Conservation (phyloP, 176 grass and related monocot genomes). For the Musa beccarii region DNA sequence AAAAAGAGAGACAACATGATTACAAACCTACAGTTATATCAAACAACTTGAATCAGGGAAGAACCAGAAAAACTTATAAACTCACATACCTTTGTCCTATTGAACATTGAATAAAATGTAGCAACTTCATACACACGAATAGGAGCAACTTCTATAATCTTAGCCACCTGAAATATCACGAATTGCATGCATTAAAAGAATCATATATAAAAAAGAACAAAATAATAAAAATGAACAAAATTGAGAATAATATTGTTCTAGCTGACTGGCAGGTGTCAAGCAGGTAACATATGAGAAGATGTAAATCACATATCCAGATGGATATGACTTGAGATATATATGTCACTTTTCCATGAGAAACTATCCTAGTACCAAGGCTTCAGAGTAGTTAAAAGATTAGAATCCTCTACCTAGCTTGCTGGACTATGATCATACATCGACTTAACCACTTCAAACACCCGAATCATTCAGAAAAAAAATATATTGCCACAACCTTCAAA, state of each 20-base stretch:
- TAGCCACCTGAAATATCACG: constrained; percentile 62
- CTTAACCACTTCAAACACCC: constrained; percentile 2
- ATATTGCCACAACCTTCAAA: no score
- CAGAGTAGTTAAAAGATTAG: not conserved
- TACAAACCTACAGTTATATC: not conserved
- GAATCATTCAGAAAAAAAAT: not conserved
- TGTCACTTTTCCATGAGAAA: not conserved
- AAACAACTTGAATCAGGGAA: no score
- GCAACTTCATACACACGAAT: constrained; percentile 98
- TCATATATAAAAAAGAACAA: not conserved
- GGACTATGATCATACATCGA: not conserved
- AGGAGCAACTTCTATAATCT: constrained; percentile 72
- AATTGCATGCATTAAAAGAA: not conserved
- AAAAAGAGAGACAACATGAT: not conserved
- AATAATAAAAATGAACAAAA: not conserved
- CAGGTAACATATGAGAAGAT: not conserved
- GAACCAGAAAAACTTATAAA: constrained; percentile 2
- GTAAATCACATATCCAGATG: no score
- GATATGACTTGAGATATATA: no score
- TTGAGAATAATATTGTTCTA: not conserved
- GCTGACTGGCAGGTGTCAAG: not conserved
- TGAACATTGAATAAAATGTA: constrained; percentile 99
- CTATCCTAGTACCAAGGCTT: not conserved
- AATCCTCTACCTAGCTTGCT: not conserved
- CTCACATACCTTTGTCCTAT: constrained; percentile 59